Conservation (phyloP, 2,329 filamentous ascomycete genomes). For the Diaporthe citrichinensis region DNA sequence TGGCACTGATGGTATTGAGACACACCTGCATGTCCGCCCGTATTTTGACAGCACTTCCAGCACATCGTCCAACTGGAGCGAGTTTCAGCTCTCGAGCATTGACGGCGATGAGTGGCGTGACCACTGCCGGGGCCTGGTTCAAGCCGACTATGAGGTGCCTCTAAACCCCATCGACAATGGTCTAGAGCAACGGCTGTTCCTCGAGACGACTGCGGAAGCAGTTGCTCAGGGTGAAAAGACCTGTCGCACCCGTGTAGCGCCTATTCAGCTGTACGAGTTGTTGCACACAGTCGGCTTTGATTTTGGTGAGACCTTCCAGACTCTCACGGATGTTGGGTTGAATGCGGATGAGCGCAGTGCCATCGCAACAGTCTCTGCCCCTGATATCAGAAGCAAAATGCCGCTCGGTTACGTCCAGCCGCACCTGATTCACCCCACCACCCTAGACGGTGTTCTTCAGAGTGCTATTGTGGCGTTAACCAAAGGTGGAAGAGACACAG, state of each 20-base stretch:
- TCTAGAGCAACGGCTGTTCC: background rate
- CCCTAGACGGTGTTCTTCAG: conserved; percentile 25
- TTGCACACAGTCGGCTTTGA: background rate
- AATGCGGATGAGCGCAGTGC: background rate
- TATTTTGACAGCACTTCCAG: background rate
- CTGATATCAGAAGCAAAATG: conserved; percentile 39
- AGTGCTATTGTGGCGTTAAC: conserved; percentile 12
- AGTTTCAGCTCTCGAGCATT: conserved; percentile 47
- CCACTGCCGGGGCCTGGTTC: conserved; percentile 45
- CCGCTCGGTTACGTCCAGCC: conserved; percentile 42
- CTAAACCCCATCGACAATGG: conserved; percentile 1
- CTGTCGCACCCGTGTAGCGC: background rate
- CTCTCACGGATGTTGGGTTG: background rate
- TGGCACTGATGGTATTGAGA: conserved; percentile 37
- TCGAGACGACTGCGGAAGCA: background rate
- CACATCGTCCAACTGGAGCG: conserved; percentile 40
- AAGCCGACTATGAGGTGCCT: conserved; percentile 28
- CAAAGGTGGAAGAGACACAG: background rate
- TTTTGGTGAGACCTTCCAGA: conserved; percentile 4
- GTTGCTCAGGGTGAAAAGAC: background rate
- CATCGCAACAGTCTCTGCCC: conserved; percentile 8
- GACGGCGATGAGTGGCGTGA: conserved; percentile 43
- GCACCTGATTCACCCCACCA: conserved; percentile 31
- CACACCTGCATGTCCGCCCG: conserved; percentile 43
- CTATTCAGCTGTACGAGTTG: conserved; percentile 13